phyloP scores from a whole-genome alignment of 2,329 filamentous ascomycete genomes.

The Trichoderma koningiopsis region DNA sequence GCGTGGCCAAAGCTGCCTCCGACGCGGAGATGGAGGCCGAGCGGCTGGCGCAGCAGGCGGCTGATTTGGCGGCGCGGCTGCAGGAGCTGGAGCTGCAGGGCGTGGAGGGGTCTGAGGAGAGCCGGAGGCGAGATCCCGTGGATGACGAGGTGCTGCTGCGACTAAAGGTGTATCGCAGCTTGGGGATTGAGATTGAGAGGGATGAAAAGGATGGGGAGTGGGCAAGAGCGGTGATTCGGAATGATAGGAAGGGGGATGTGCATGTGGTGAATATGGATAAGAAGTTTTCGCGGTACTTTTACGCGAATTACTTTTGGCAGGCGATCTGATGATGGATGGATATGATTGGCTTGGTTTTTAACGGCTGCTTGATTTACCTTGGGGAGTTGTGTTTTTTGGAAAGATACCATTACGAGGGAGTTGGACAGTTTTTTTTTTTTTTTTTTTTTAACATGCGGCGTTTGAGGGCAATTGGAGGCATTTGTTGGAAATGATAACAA shows the following conservation, averaged over 20 bases:
- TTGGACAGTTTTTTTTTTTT: background rate
- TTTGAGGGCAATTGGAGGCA: background rate
- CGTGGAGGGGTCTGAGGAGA: constrained; percentile 64
- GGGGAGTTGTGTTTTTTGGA: background rate
- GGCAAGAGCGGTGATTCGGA: constrained; percentile 81
- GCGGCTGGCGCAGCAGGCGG: constrained; percentile 76
- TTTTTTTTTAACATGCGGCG: constrained; percentile 6
- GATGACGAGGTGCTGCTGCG: constrained; percentile 71
- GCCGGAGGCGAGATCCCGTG: constrained; percentile 46
- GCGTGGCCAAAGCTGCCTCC: constrained; percentile 84
- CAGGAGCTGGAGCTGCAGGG: constrained; percentile 86
- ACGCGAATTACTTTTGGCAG: constrained; percentile 95
- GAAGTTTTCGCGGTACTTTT: constrained; percentile 88
- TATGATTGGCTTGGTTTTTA: background rate
- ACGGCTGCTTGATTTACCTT: background rate
- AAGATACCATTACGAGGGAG: constrained; percentile 20
- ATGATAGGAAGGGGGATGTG: constrained; percentile 84
- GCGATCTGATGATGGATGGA: constrained; percentile 59
- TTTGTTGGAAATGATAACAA: background rate
- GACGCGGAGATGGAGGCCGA: constrained; percentile 96
- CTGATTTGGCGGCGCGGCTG: constrained; percentile 71
- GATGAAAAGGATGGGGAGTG: constrained; percentile 77
- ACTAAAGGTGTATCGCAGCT: constrained; percentile 84
- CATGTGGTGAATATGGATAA: constrained; percentile 93
- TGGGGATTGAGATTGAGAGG: constrained; percentile 85